Conservation (phyloP, 768 basidiomycete species). For the Holtermannia corniformis region DNA sequence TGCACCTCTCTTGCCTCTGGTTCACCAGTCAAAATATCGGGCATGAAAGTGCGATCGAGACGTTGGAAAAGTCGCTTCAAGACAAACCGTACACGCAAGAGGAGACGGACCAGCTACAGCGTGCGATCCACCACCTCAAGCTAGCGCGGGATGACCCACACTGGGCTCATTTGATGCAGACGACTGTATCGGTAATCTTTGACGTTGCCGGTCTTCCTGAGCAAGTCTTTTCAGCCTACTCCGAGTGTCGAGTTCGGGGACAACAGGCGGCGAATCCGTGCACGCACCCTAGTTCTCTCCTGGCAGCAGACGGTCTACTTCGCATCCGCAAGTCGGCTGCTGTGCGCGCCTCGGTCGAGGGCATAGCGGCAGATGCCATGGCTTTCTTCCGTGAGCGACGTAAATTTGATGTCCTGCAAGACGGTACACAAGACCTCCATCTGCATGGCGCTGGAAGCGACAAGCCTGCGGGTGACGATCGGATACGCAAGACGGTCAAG, state of each 20-base stretch:
- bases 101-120: constrained; percentile 7
- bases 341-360: not conserved
- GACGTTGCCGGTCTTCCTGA: constrained; percentile 8
- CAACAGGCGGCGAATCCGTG: not conserved
- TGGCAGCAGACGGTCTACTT: not conserved
- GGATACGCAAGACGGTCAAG: not conserved
- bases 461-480: not conserved
- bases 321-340: not conserved
- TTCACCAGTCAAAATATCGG: constrained; percentile 21
- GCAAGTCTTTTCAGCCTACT: not conserved
- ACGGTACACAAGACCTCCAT: not conserved
- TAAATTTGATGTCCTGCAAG: not conserved
- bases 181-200: constrained; percentile 16
- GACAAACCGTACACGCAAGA: not conserved
- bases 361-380: not conserved
- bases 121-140: constrained; percentile 15
- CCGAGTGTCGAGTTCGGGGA: not conserved
- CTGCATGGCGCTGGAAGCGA: not conserved
- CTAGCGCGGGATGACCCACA: constrained; percentile 12
- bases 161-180: constrained; percentile 27
- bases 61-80: constrained; percentile 12
- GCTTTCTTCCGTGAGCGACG: not conserved
- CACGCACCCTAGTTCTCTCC: not conserved
- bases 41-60: not conserved
- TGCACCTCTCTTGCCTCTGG: constrained; percentile 34